Base-by-base conservation (phyloP, 1,139 yeast species). In the Ogataea hybrid region DNA sequence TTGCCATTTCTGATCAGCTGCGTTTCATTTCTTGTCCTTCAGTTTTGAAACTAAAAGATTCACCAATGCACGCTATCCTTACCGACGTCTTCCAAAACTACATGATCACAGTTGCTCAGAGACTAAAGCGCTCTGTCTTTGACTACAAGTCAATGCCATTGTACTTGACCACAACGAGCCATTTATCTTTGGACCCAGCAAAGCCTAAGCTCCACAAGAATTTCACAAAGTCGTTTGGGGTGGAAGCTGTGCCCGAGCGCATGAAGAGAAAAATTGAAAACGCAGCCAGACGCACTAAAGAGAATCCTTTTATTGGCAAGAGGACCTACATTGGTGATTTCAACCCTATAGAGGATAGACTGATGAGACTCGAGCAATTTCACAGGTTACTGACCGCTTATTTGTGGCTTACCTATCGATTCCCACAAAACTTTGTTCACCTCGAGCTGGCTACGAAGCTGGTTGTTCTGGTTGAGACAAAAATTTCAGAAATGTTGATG, bases 381-480 rank as follows among this genome's bases (percentile, higher is more conserved):
- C 96, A 92, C 65, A 77, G 79, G 51, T 67, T 79, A 36, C 71
- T 87, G 18, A 73, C 83, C 51, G 66, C 87, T 11, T 90, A 79
- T 58, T 67, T 88, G 61, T 92, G 98, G 98, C 70, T 92, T 49
- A 75, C 87, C 47, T 92, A 87, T 59, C 66, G 97, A 57, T 90
- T 85, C 70, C 96, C 97, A 0, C 79, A 83, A 28, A 71, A 81
- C 40, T 85, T 89, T 54, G 75, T 84, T 9, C 96, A 88, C 58
- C 70, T 79, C 22, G 85, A 83, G 46, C 78, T 89, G 39, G 95
- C 96, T 0, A 63, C 64, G 31, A 86, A 84, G 45, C 63, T 87
- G 53, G 84, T 84, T 58, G 67, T 75, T 21, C 62, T 82, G 51
- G 74, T 83, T 35, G 92, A 84, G 55, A 73, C 77, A 57, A 69